phyloP scores from a whole-genome alignment of 306 rosid genomes.

The Neltuma alba region DNA sequence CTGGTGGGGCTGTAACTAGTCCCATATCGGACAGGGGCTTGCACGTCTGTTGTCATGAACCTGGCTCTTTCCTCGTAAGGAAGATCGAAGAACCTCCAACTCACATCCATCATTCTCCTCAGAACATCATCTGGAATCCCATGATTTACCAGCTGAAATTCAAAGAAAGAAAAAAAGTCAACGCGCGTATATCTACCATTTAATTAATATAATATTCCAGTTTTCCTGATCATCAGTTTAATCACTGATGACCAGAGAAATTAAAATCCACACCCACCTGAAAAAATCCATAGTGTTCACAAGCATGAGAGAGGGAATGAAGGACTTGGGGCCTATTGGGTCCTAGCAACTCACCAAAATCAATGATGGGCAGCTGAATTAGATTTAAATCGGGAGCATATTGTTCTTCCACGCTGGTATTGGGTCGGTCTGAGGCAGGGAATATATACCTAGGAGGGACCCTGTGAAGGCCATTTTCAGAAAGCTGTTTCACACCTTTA shows the following conservation, averaged over 20 bases:
- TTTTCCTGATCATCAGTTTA: neutral
- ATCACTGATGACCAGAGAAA: neutral
- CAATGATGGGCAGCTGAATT: slow-evolving; percentile 69
- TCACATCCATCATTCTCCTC: slow-evolving; percentile 60
- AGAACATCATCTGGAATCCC: slow-evolving; percentile 62
- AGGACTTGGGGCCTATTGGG: slow-evolving; percentile 58
- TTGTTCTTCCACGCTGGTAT: neutral
- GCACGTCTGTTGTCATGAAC: slow-evolving; percentile 73
- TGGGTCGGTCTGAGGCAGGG: slow-evolving; percentile 66
- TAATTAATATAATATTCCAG: too few species aligned
- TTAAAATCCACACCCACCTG: slow-evolving; percentile 52
- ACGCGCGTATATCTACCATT: too few species aligned
- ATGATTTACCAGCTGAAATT: slow-evolving; percentile 76
- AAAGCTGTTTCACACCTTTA: slow-evolving; percentile 74
- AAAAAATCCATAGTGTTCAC: slow-evolving; percentile 71
- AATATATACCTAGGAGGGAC: slow-evolving; percentile 71
- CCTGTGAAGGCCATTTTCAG: slow-evolving; percentile 56
- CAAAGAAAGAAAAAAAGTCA: neutral
- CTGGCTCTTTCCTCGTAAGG: slow-evolving; percentile 76
- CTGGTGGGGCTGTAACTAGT: slow-evolving; percentile 80
- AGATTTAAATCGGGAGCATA: slow-evolving; percentile 27
- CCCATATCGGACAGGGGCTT: slow-evolving; percentile 74
- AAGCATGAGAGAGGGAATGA: slow-evolving; percentile 62
- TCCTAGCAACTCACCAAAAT: slow-evolving; percentile 65
- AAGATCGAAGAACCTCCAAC: slow-evolving; percentile 68